Conservation (phyloP, 2,329 filamentous ascomycete genomes). For the Colletotrichum kahawae region DNA sequence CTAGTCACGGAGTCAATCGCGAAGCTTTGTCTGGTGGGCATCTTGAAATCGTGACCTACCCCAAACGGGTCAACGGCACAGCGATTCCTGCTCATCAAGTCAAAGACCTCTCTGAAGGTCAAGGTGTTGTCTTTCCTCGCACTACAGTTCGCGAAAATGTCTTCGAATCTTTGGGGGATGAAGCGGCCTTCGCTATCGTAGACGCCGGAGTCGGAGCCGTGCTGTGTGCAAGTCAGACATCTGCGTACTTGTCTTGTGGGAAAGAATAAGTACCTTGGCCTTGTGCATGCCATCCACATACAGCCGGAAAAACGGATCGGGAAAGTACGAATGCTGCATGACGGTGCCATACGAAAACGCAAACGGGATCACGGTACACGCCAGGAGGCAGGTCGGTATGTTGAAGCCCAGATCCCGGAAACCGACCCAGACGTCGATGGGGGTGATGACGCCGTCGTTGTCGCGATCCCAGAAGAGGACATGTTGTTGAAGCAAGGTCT, state of each 20-base stretch:
- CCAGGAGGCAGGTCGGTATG: conserved; percentile 37
- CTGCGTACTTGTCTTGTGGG: too few species aligned
- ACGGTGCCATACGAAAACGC: conserved; percentile 47
- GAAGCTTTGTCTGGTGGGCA: fast-evolving
- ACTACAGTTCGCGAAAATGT: conserved; percentile 50
- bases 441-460: conserved; percentile 39
- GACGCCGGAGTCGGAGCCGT: conserved; percentile 46
- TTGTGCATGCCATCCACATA: conserved; percentile 39
- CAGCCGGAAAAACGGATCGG: conserved; percentile 37
- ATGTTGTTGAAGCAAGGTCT: conserved; percentile 41
- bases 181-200: conserved; percentile 53
- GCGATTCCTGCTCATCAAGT: conserved; percentile 39
- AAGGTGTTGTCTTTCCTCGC: conserved; percentile 37
- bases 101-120: conserved; percentile 35
- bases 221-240: conserved; percentile 27
- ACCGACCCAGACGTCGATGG: conserved; percentile 38
- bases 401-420: conserved; percentile 42
- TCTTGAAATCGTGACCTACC: conserved; percentile 29
- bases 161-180: conserved; percentile 50
- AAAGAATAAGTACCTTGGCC: conserved; percentile 32
- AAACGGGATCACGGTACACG: conserved; percentile 40
- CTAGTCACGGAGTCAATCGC: background rate
- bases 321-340: conserved; percentile 34
- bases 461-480: conserved; percentile 45
- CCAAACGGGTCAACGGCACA: conserved; percentile 44